phyloP scores from a whole-genome alignment of 176 grass and related monocot species.

The Raddia distichophylla region DNA sequence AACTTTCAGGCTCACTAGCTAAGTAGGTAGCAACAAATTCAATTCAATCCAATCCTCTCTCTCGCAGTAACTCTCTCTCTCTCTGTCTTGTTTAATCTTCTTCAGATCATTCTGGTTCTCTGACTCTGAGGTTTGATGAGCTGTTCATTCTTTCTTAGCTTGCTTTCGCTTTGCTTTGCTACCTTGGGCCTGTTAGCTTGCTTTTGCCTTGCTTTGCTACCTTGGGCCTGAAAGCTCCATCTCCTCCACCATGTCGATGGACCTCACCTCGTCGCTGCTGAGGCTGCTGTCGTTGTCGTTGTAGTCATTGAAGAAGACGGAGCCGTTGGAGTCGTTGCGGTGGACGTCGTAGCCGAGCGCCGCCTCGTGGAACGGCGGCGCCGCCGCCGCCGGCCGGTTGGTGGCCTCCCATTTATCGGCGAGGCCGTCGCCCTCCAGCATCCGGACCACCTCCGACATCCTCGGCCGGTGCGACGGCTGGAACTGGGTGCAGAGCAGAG shows the following conservation, averaged over 20 bases:
- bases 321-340: constrained; percentile 49
- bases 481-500: constrained; percentile 72
- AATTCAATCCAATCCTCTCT: constrained; percentile 26
- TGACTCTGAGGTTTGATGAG: neutral
- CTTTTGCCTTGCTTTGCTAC: constrained; percentile 25
- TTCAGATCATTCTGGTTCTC: neutral
- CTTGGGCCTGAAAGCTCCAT: constrained; percentile 80
- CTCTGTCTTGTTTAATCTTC: neutral
- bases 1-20: constrained; percentile 34
- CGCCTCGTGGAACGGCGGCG: neutral
- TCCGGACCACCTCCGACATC: constrained; percentile 77
- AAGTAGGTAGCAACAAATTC: constrained; percentile 42
- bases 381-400: constrained; percentile 25
- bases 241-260: constrained; percentile 67
- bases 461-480: constrained; percentile 71
- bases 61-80: neutral
- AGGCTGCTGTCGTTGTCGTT: constrained; percentile 58
- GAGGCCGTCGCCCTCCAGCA: constrained; percentile 83
- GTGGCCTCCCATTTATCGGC: constrained; percentile 80
- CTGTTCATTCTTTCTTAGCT: neutral
- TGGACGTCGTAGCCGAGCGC: constrained; percentile 32
- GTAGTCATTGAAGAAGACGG: constrained; percentile 60
- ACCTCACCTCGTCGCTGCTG: constrained; percentile 56
- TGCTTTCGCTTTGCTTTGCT: neutral
- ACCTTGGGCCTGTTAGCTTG: constrained; percentile 70